These are phyloP conservation scores for Penicillium sp. DNA, from an alignment of 2,329 filamentous ascomycete genomes.

Conservation along the genomic window DNA sequence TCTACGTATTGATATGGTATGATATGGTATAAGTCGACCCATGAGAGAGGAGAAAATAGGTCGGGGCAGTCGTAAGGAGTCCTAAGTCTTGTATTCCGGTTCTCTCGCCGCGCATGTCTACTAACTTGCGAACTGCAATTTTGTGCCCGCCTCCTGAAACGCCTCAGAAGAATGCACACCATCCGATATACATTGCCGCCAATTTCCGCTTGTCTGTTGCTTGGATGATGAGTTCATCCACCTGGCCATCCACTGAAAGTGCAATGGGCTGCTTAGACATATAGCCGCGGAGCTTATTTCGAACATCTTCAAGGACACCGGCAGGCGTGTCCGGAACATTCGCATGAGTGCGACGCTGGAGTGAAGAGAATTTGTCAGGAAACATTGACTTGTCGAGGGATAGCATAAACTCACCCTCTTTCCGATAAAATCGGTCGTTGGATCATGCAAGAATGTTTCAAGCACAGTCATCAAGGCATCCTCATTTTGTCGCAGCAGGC, in stretches of 20 bases:
- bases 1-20: background rate
- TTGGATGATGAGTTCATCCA: constrained; percentile 88
- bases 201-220: constrained; percentile 77
- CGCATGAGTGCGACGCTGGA: constrained; percentile 49
- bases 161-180: constrained; percentile 65
- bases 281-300: constrained; percentile 78
- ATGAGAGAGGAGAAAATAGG: background rate
- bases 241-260: constrained; percentile 90
- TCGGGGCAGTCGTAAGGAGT: background rate
- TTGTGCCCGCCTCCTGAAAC: background rate
- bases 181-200: constrained; percentile 95
- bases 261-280: constrained; percentile 85
- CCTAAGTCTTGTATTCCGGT: background rate
- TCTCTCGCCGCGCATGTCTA: background rate
- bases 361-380: constrained; percentile 1
- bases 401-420: constrained; percentile 52
- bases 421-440: constrained; percentile 85
- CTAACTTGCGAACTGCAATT: background rate
- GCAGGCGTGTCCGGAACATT: constrained; percentile 63
- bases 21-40: background rate
- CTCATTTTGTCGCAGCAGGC: constrained; percentile 81
- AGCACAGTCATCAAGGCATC: constrained; percentile 97
- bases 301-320: constrained; percentile 85
- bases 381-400: background rate
- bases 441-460: constrained; percentile 95